Base-by-base conservation (phyloP, 345 rosid species). In the Psidium friedrichsthalianum region DNA sequence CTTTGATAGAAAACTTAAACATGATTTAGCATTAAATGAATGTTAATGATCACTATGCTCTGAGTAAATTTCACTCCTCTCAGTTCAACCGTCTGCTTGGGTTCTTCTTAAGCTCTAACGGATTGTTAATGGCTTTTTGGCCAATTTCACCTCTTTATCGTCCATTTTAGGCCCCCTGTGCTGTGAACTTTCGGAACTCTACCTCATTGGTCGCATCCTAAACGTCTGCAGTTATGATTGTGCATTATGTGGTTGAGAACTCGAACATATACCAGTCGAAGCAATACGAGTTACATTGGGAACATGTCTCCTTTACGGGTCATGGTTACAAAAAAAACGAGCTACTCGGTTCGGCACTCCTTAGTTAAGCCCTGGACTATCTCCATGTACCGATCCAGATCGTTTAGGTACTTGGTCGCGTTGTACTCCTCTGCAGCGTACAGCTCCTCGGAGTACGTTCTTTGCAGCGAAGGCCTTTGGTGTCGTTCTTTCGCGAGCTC, bases 371-470 rank as follows among this genome's bases (percentile, higher is more conserved):
- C 93, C 59, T 92, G 89, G 89, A 93, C 88, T 7, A 92, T 89
- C 86, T 94, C 94, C 96, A 92, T 91, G n/a, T 93, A 93, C 85
- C 84, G 87, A 85, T 91, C 90, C 85, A 91, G 86, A 88, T 94
- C 95, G 56, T 74, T 91, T 59, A 92, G 86, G 83, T 91, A 90
- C 90, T 91, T 92, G 40, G 93, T 91, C 8, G 98, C 89, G 86
- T 93, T 95, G 92, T 93, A 92, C 85, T 95, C 99, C 78, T 93
- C 94, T n/a, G 94, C 93, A 59, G 93, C 93, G 24, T 89, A 56
- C 36, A 95, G 91, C 88, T 97, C 96, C 85, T 91, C 96, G 0
- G 96, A 96, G 92, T 90, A 94, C 47, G 94, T 93, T 86, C 98
- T 92, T 85, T 85, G 93, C 29, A 89, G 89, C 27, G 87, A 80